These are phyloP conservation scores for Mallotus repandus DNA, from an alignment of 441 rosid genomes.

Conservation along the genomic window DNA sequence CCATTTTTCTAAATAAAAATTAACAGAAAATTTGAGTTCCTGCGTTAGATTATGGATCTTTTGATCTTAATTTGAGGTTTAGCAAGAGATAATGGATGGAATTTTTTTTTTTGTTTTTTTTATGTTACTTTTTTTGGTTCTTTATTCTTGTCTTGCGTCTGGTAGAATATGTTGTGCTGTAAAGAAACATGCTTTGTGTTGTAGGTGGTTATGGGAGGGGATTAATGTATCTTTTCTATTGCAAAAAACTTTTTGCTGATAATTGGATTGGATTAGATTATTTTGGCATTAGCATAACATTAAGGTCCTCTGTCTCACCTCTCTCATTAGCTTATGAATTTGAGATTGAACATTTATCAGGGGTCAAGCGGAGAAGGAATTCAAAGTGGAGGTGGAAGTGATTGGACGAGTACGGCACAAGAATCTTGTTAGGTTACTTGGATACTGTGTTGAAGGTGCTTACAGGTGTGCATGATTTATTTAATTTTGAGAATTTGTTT, in stretches of 20 bases:
- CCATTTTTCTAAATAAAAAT: background rate
- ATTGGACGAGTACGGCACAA: constrained; percentile 93
- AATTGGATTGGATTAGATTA: background rate
- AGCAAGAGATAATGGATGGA: background rate
- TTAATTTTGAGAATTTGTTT: background rate
- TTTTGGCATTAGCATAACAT: background rate
- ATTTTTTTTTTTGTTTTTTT: background rate
- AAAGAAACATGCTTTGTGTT: constrained; percentile 24
- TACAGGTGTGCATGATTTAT: constrained; percentile 49
- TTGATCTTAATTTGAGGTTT: background rate
- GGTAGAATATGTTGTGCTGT: constrained; percentile 29
- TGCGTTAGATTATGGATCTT: background rate
- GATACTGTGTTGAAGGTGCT: constrained; percentile 95
- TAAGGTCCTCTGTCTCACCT: background rate
- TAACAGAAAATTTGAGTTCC: constrained; percentile 1
- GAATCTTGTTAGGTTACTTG: constrained; percentile 89
- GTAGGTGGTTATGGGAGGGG: background rate
- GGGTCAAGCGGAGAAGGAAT: constrained; percentile 99
- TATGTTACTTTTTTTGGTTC: background rate
- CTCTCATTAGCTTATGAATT: constrained; percentile 11
- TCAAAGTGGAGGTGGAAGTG: constrained; percentile 90
- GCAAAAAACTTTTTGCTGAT: background rate
- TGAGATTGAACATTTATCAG: constrained; percentile 36
- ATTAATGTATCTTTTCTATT: constrained; percentile 1
- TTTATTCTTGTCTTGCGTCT: constrained; percentile 30